Percentiles rank a stretch among this genome's conserved stretches.
These are phyloP conservation scores for Populus simonii DNA, from an alignment of 345 rosid genomes.

Conservation along the genomic window DNA sequence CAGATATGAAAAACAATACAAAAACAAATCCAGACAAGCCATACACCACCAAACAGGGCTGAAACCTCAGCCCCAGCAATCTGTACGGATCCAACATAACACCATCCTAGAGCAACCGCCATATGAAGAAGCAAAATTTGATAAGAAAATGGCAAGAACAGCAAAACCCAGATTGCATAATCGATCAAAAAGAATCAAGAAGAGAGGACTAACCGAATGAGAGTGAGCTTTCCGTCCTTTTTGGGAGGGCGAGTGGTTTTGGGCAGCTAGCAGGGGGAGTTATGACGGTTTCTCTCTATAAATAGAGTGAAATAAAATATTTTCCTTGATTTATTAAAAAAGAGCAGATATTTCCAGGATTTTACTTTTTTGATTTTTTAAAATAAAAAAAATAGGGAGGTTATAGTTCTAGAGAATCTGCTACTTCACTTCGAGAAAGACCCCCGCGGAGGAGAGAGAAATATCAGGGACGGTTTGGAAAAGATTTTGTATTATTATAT, in stretches of 20 bases:
- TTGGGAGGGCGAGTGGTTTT: background rate
- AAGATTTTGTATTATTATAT: background rate
- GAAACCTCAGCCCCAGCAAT: conserved; percentile 18
- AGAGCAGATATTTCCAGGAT: conserved; percentile 15
- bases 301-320: background rate
- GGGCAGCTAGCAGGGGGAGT: background rate
- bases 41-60: conserved; percentile 9
- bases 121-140: conserved; percentile 3
- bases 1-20: background rate
- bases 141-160: conserved; percentile 15
- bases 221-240: background rate
- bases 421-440: conserved; percentile 17
- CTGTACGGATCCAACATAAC: conserved; percentile 15
- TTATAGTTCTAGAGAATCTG: conserved; percentile 25
- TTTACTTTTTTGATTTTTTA: background rate
- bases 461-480: background rate
- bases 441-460: background rate
- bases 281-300: background rate
- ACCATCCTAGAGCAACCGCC: conserved; percentile 19
- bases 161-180: conserved; percentile 23
- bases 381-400: background rate
- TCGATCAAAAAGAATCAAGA: conserved; percentile 16
- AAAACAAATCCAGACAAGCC: conserved; percentile 9
- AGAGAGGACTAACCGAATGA: conserved; percentile 35
- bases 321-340: conserved; percentile 14